A percentile compares a stretch with the other conserved stretches of the same genome.
Conservation (phyloP, 495 filamentous ascomycete species). For the Ramalina intermedia region DNA sequence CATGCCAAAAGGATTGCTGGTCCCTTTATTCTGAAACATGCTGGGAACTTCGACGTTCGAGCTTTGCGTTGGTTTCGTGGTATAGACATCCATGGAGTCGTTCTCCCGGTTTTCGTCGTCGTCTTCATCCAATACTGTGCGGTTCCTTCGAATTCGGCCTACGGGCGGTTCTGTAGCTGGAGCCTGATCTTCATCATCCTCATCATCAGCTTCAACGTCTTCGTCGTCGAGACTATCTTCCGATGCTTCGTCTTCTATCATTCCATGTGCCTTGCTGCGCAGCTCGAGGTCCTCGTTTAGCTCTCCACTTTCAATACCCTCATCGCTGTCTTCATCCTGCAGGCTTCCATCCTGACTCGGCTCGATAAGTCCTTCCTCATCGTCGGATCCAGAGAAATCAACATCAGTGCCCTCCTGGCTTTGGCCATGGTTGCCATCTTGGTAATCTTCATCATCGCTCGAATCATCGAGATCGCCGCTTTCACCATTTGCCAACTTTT, state of each 20-base stretch:
- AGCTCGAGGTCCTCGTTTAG: slow-evolving; percentile 19
- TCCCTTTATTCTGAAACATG: not conserved
- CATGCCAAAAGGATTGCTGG: slow-evolving; percentile 45
- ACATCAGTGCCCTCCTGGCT: slow-evolving; percentile 39
- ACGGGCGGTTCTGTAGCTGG: slow-evolving; percentile 14
- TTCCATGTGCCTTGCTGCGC: slow-evolving; percentile 14
- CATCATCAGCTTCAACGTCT: slow-evolving; percentile 21
- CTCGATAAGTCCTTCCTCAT: slow-evolving; percentile 20
- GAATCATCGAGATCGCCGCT: slow-evolving; percentile 32
- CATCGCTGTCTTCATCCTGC: slow-evolving; percentile 33
- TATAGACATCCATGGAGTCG: no score
- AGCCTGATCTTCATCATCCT: slow-evolving; percentile 28
- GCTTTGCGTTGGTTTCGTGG: slow-evolving; percentile 22
- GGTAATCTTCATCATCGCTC: slow-evolving; percentile 48
- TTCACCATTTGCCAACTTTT: slow-evolving; percentile 34
- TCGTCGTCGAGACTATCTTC: slow-evolving; percentile 26
- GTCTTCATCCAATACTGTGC: slow-evolving; percentile 34
- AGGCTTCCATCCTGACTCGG: slow-evolving; percentile 25
- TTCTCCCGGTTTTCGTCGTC: slow-evolving; percentile 32
- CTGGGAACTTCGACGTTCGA: slow-evolving; percentile 2
- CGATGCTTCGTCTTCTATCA: slow-evolving; percentile 15
- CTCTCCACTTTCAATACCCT: slow-evolving; percentile 21
- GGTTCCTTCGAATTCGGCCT: slow-evolving; percentile 24
- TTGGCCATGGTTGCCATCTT: slow-evolving; percentile 23
- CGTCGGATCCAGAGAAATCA: slow-evolving; percentile 37